Evolutionary conservation across 169 alveolate species (phyloP), one percentile per base, ranked within the genome.

Genomic region (Toxoplasma gondii): DNA sequence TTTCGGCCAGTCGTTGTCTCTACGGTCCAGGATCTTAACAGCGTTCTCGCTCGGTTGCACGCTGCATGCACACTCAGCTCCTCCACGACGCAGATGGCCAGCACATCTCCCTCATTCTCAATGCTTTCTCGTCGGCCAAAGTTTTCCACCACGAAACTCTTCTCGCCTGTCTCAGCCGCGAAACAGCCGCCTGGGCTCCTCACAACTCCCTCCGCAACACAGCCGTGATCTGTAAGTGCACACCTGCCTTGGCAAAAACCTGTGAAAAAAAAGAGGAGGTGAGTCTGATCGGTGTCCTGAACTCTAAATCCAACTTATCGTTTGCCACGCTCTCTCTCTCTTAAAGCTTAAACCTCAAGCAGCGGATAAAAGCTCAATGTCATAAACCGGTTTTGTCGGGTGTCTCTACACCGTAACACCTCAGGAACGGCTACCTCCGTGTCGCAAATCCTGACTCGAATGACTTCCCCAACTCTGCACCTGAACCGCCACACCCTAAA

Each of bases 41-140:
- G 1, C 44, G 27, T 36, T 22, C 84, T 10, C 7, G 31, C 12
- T n/a, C 84, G 49, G 39, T n/a, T 36, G 27, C 84, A 1, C 81
- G 5, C 81, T 29, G 4, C 81, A 4, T 69, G 44, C 24, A 12
- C n/a, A 9, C 12, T 17, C 90, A 82, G 90, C 67, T 82, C 7
- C 90, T 82, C 41, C 67, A 43, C 90, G 90, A 82, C 38, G 90
- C 90, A 24, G 90, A 82, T 49, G 90, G 90, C 44, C n/a, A 44
- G 38, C 44, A 82, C 64, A 38, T 82, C 10, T 38, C 90, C 17
- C 53, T 82, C 69, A 38, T 82, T 27, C 36, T 82, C 22, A 82
- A 82, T 49, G 90, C 69, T 24, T 82, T 82, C 29, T 38, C 90
- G n/a, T 22, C 90, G 64, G 90, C 90, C 31, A 29, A 36, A 24